Evolutionary conservation across 2,329 filamentous ascomycete genomes (phyloP).

Genomic region (Exophiala alcalophila): DNA sequence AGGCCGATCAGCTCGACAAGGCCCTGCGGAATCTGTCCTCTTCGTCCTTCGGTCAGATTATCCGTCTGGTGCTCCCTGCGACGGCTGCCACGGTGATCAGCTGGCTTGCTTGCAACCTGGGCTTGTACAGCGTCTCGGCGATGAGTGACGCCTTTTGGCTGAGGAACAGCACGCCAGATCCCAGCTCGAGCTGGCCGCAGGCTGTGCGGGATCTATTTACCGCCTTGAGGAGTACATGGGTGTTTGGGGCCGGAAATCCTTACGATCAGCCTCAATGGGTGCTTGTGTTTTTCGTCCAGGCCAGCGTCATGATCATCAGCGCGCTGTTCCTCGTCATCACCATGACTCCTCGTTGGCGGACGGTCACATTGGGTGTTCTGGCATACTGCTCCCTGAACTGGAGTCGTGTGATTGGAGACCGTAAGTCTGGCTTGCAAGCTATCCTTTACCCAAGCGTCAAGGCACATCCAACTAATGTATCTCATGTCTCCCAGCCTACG

Average conservation of each 20-base stretch:
- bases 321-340: conserved; percentile 53
- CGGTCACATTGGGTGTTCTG: conserved; percentile 47
- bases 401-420: conserved; percentile 38
- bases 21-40: conserved; percentile 55
- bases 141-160: conserved; percentile 61
- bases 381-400: conserved; percentile 47
- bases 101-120: conserved; percentile 56
- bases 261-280: conserved; percentile 62
- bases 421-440: too few species aligned
- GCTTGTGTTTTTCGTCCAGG: conserved; percentile 53
- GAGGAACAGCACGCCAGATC: conserved; percentile 48
- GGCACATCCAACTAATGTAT: conserved; percentile 11
- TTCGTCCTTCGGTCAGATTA: conserved; percentile 58
- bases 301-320: conserved; percentile 55
- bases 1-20: conserved; percentile 53
- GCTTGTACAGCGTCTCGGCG: conserved; percentile 56
- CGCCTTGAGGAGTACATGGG: conserved; percentile 54
- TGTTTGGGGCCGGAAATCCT: conserved; percentile 45
- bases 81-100: conserved; percentile 54
- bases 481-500: conserved; percentile 39
- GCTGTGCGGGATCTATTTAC: conserved; percentile 47
- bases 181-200: conserved; percentile 40
- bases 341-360: conserved; percentile 50
- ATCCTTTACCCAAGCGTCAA: neutral
- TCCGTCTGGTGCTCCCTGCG: conserved; percentile 58